phyloP scores from a whole-genome alignment of 306 rosid species.

The Herpetospermum pedunculosum region DNA sequence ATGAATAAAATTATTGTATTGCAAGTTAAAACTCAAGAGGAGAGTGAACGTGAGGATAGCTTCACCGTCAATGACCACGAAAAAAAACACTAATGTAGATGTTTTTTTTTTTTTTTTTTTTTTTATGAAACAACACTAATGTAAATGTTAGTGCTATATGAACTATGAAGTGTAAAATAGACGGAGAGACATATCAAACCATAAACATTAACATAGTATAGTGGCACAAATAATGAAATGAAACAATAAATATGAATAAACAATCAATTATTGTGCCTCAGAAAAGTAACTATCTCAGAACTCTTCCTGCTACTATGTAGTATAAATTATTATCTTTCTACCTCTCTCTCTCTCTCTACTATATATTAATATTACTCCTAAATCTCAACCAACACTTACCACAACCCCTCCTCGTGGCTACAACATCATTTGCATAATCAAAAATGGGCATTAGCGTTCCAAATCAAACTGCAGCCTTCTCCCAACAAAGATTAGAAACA shows the following conservation, averaged over 20 bases:
- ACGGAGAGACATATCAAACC: too few relatives aligned
- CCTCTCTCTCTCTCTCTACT: too few relatives aligned
- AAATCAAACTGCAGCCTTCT: not conserved
- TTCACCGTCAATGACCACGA: too few relatives aligned
- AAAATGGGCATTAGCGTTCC: not conserved
- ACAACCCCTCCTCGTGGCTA: not conserved
- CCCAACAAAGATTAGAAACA: not conserved
- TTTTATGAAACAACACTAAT: too few relatives aligned
- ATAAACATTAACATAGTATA: too few relatives aligned
- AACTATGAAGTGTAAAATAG: too few relatives aligned
- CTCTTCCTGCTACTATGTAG: not conserved
- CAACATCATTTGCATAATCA: not conserved
- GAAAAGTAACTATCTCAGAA: not conserved
- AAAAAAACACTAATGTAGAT: too few relatives aligned
- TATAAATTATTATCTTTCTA: not conserved
- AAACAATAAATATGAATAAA: not conserved
- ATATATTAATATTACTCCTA: not conserved
- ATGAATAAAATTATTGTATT: too few relatives aligned
- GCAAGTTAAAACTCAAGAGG: too few relatives aligned
- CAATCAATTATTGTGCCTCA: not conserved
- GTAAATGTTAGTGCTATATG: too few relatives aligned
- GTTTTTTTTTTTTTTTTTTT: too few relatives aligned
- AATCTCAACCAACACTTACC: not conserved
- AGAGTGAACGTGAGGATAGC: too few relatives aligned
- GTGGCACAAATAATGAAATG: not conserved